phyloP scores from a whole-genome alignment of 2,329 filamentous ascomycete genomes.

The Aspergillus sp. region DNA sequence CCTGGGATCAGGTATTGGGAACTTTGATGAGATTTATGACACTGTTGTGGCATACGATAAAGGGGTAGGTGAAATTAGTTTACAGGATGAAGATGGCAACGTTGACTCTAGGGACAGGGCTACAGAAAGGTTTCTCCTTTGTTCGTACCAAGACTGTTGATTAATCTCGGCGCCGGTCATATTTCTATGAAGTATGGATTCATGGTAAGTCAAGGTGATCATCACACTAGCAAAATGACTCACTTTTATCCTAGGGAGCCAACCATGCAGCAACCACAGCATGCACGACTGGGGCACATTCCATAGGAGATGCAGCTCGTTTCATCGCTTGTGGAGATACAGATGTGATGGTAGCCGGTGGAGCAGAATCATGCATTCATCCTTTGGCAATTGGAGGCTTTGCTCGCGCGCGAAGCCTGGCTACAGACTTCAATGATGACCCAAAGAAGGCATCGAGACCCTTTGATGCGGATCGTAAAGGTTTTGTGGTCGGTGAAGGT shows the following conservation, averaged over 20 bases:
- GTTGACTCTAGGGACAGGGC: conserved; percentile 52
- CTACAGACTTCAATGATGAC: conserved; percentile 71
- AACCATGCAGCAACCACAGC: conserved; percentile 92
- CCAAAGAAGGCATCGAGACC: conserved; percentile 73
- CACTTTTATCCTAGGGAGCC: conserved; percentile 56
- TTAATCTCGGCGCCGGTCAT: conserved; percentile 92
- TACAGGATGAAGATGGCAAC: background rate
- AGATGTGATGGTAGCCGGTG: conserved; percentile 93
- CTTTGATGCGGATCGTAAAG: conserved; percentile 73
- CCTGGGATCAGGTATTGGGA: conserved; percentile 91
- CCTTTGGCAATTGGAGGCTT: conserved; percentile 91
- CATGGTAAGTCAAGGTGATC: conserved; percentile 41
- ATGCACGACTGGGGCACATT: conserved; percentile 93
- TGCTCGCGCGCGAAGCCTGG: conserved; percentile 77
- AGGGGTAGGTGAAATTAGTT: conserved; percentile 51
- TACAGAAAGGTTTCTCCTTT: conserved; percentile 90
- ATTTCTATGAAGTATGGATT: conserved; percentile 91
- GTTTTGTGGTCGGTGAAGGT: conserved; percentile 92
- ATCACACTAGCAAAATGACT: no score
- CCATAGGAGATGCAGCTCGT: conserved; percentile 87
- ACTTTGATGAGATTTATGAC: conserved; percentile 82
- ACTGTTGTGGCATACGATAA: conserved; percentile 72
- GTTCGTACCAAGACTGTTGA: conserved; percentile 88
- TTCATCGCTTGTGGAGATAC: conserved; percentile 90
- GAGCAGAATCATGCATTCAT: conserved; percentile 92